Percentiles rank a stretch among this genome's conserved stretches.
phyloP scores from a whole-genome alignment of 768 basidiomycete genomes.

The Lentinula guzmanii region DNA sequence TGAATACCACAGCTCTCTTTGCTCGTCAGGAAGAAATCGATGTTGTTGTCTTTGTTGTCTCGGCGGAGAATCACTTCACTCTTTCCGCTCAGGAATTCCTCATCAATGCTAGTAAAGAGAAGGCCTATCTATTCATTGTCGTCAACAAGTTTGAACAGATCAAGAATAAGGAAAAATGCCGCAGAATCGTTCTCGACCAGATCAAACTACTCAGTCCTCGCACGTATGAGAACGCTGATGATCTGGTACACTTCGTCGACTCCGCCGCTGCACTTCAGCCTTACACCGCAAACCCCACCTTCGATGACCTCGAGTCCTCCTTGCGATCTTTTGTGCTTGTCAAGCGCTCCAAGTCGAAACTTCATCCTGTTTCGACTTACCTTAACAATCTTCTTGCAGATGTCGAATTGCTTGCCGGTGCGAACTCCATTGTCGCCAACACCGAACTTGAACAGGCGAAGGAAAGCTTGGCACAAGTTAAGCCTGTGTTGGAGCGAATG shows the following conservation, averaged over 20 bases:
- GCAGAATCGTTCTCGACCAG: conserved; percentile 83
- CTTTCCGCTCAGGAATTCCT: conserved; percentile 94
- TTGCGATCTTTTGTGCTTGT: conserved; percentile 92
- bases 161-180: conserved; percentile 91
- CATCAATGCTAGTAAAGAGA: conserved; percentile 88
- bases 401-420: conserved; percentile 77
- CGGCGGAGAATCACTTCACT: conserved; percentile 98
- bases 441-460: conserved; percentile 68
- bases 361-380: conserved; percentile 90
- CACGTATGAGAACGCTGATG: conserved; percentile 85
- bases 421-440: conserved; percentile 85
- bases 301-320: conserved; percentile 84
- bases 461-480: conserved; percentile 58
- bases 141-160: conserved; percentile 98
- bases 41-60: conserved; percentile 96
- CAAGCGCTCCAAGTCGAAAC: conserved; percentile 95
- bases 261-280: conserved; percentile 70
- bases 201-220: conserved; percentile 89
- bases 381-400: conserved; percentile 86
- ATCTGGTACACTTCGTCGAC: conserved; percentile 98
- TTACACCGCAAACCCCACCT: conserved; percentile 61
- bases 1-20: conserved; percentile 94
- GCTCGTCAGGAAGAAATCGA: conserved; percentile 97
- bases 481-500: conserved; percentile 89
- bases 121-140: conserved; percentile 96